These are phyloP conservation scores for Paecilomyces formosus DNA, from an alignment of 2,329 filamentous ascomycete genomes.

Conservation along the genomic window DNA sequence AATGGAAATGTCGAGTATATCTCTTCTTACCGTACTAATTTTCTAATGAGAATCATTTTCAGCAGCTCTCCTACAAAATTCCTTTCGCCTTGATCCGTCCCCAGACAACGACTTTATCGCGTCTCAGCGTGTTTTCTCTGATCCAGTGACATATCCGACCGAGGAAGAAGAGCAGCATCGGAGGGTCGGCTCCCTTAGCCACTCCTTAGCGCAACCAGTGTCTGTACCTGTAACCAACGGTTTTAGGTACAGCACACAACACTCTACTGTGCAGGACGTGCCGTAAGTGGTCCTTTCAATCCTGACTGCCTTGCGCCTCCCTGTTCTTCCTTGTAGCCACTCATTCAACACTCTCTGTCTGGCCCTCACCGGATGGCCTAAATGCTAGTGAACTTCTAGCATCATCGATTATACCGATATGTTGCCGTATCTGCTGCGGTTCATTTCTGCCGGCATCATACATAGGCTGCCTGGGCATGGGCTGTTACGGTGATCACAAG, in stretches of 20 bases:
- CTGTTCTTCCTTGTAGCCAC: conserved; percentile 21
- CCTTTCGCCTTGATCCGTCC: conserved; percentile 30
- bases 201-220: conserved; percentile 38
- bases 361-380: conserved; percentile 21
- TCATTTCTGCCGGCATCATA: conserved; percentile 2
- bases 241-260: conserved; percentile 46
- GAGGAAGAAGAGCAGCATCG: conserved; percentile 43
- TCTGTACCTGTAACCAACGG: conserved; percentile 41
- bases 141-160: conserved; percentile 25
- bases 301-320: conserved; percentile 23
- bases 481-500: conserved; percentile 3
- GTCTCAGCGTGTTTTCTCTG: conserved; percentile 25
- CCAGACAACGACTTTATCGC: conserved; percentile 34
- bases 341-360: conserved; percentile 22
- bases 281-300: conserved; percentile 47
- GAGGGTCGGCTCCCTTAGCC: conserved; percentile 43
- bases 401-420: conserved; percentile 12
- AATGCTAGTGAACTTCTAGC: conserved; percentile 18
- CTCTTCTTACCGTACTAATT: conserved; percentile 8
- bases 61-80: conserved; percentile 28
- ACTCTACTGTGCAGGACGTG: conserved; percentile 44
- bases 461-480: not conserved
- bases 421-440: conserved; percentile 5
- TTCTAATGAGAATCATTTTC: conserved; percentile 17
- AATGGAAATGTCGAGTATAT: not conserved